Base-by-base conservation (phyloP, 2,329 filamentous ascomycete species). In the Mycosphaerella sp. region DNA sequence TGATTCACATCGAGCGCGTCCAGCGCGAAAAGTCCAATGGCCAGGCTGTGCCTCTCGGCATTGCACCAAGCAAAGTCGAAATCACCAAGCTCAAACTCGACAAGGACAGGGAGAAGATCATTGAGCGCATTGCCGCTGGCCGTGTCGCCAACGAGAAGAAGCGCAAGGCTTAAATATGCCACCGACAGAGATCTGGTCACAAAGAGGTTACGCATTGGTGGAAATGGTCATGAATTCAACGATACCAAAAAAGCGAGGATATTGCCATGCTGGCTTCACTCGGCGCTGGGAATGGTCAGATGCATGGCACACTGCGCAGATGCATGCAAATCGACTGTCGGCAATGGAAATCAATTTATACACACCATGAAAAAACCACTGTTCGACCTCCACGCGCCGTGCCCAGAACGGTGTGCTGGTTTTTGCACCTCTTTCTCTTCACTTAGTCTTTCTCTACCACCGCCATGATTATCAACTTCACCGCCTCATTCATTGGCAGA, bases 21-120 rank as follows among this genome's bases (percentile, higher is more conserved):
- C 85, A 85, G 75, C 89, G 90, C 73, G 93, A 98, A 77, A 98
- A 98, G 86, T 86, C 83, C 74, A 93, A 89, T 74, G 91, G 93
- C 77, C 90, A 96, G 81, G 87, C 84, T 73, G 90, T 97, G 52
- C 91, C 91, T 61, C 81, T 97, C 71, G 89, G 89, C 75, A 85
- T 98, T 76, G 87, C 91, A 78, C 86, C 93, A 70, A 94, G 87
- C 78, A 97, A 97, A 78, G 89, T 95, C 66, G 85, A 95, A 79
- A 87, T 98, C 80, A 95, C 86, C 79, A 96, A 96, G 84, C 83
- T 97, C 75, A 95, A 97, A 87, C 81, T 96, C 70, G 87, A 93
- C 82, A 91, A 93, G 85, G 87, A 94, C 78, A 86, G 88, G 66
- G 87, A 93, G 81, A 79, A 77, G 73, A 93, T 93, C 71, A 80